Conservation (phyloP, 2,329 filamentous ascomycete species). For the Calonectria ilicicola region DNA sequence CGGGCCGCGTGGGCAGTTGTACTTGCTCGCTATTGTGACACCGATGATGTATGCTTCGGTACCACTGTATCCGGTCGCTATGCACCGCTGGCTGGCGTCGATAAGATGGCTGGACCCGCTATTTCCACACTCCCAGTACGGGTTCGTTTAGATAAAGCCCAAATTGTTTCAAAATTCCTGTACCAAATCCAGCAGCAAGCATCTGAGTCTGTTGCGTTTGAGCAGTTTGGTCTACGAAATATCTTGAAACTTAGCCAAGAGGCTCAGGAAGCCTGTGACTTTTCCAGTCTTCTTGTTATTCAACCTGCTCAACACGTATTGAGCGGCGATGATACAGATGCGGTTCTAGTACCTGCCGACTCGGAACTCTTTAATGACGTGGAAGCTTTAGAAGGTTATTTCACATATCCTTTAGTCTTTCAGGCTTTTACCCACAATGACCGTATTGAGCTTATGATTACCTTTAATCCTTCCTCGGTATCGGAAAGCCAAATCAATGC, state of each 20-base stretch:
- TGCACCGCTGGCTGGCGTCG: conserved; percentile 31
- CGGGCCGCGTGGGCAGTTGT: conserved; percentile 63
- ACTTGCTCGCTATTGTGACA: conserved; percentile 59
- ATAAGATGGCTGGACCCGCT: conserved; percentile 41
- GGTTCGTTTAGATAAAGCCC: conserved; percentile 46
- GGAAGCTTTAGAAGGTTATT: conserved; percentile 4
- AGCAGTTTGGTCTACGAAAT: conserved; percentile 35
- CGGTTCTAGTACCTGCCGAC: background rate
- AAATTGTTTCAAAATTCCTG: conserved; percentile 22
- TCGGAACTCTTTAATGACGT: background rate
- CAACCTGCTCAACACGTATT: conserved; percentile 27
- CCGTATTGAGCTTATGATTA: background rate
- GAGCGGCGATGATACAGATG: background rate
- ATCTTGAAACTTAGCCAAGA: conserved; percentile 32
- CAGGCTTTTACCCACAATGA: conserved; percentile 5
- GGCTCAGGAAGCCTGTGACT: conserved; percentile 33
- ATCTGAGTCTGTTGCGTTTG: conserved; percentile 30
- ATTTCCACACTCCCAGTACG: conserved; percentile 57
- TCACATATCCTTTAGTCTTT: background rate
- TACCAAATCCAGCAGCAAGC: conserved; percentile 25
- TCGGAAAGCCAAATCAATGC: background rate
- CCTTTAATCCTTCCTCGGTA: background rate
- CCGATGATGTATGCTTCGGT: conserved; percentile 55
- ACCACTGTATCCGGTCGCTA: conserved; percentile 55
- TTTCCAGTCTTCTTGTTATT: conserved; percentile 46